Evolutionary conservation across 306 rosid genomes (phyloP).

Genomic region (Pueraria montana): DNA sequence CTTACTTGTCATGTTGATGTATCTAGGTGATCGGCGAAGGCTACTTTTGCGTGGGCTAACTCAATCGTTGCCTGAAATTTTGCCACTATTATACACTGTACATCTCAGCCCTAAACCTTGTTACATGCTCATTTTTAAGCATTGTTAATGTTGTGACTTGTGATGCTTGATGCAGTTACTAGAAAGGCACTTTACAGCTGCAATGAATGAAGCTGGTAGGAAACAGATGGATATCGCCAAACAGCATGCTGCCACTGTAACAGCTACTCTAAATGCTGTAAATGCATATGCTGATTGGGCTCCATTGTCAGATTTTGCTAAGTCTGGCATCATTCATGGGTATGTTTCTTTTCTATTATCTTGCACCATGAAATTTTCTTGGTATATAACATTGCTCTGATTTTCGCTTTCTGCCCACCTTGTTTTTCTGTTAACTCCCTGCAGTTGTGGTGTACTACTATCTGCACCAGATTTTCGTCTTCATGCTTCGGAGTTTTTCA

Average conservation of each 20-base stretch:
- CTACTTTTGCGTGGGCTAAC: constrained; percentile 91
- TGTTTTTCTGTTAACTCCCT: constrained; percentile 41
- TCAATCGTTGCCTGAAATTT: constrained; percentile 86
- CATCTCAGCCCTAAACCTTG: constrained; percentile 46
- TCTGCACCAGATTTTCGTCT: constrained; percentile 93
- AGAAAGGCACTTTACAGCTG: constrained; percentile 89
- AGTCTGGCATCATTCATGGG: constrained; percentile 94
- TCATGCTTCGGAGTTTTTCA: constrained; percentile 97
- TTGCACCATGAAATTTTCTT: constrained; percentile 38
- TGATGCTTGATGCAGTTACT: constrained; percentile 74
- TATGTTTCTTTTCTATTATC: constrained; percentile 54
- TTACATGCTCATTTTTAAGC: constrained; percentile 29
- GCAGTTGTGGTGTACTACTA: constrained; percentile 92
- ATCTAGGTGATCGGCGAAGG: constrained; percentile 88
- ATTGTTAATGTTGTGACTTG: constrained; percentile 46
- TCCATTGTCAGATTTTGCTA: constrained; percentile 89
- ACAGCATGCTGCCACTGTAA: constrained; percentile 84
- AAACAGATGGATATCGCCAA: constrained; percentile 80
- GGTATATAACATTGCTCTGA: constrained; percentile 28
- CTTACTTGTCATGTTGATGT: constrained; percentile 48
- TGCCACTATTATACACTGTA: constrained; percentile 86
- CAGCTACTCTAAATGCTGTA: constrained; percentile 82
- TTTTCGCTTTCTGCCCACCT: constrained; percentile 43
- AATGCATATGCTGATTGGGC: constrained; percentile 99
- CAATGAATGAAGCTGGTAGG: constrained; percentile 76